Evolutionary conservation across 169 alveolate species (phyloP).

Genomic region (Cryptosporidium canis): DNA sequence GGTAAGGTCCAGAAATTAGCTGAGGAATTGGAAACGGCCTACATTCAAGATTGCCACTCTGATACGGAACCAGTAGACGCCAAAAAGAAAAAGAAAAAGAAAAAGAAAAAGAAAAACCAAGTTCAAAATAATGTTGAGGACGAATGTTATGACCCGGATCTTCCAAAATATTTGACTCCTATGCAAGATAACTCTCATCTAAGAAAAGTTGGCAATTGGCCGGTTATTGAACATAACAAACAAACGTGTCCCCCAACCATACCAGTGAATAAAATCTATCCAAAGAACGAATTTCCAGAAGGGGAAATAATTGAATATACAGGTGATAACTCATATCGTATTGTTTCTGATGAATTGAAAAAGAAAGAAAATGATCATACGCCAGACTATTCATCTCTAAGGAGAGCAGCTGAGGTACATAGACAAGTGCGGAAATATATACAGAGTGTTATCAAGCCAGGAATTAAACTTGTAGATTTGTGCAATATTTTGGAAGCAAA

Average conservation of each 20-base stretch:
- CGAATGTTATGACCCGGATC: conserved; percentile 62
- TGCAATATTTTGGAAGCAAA: conserved; percentile 95
- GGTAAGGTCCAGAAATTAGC: background rate
- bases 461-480: conserved; percentile 93
- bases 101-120: conserved; percentile 58
- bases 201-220: conserved; percentile 81
- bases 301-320: conserved; percentile 90
- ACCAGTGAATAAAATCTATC: conserved; percentile 79
- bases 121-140: conserved; percentile 50
- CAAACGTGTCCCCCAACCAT: conserved; percentile 85
- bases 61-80: background rate
- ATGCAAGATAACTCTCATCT: conserved; percentile 78
- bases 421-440: conserved; percentile 97
- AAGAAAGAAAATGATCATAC: conserved; percentile 88
- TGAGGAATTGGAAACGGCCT: background rate
- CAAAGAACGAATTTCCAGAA: conserved; percentile 74
- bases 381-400: conserved; percentile 89
- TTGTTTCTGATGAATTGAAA: conserved; percentile 89
- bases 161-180: conserved; percentile 29
- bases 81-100: conserved; percentile 17
- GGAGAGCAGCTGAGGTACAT: conserved; percentile 99
- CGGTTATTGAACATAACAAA: conserved; percentile 71
- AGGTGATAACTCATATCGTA: conserved; percentile 86
- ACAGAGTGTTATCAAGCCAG: conserved; percentile 94
- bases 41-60: background rate